A percentile compares a stretch with the other conserved stretches of the same genome.
phyloP scores from a whole-genome alignment of 192 early-diverging fungal genomes.

The Podila horticola region DNA sequence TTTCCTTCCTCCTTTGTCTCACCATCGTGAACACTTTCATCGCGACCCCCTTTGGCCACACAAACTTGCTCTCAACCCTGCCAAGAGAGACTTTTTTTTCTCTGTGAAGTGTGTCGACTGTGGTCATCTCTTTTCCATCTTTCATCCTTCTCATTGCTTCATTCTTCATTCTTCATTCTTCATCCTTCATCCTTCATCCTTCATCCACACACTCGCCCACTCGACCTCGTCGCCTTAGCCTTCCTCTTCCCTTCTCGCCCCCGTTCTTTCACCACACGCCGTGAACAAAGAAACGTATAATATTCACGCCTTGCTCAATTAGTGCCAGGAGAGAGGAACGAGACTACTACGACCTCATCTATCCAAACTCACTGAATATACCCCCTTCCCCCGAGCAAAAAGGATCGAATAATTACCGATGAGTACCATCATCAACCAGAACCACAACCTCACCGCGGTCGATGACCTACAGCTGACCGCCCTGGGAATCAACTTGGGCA shows the following conservation, averaged over 20 bases:
- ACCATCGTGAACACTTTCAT: too few relatives aligned
- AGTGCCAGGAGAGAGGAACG: too few relatives aligned
- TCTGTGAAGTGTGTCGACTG: not conserved
- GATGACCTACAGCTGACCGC: conserved; percentile 22
- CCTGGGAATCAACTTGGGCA: conserved; percentile 43
- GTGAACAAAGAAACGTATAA: not conserved
- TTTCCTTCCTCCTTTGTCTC: too few relatives aligned
- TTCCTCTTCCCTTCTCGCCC: conserved; percentile 9
- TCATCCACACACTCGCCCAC: conserved; percentile 3
- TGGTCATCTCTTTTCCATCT: not conserved
- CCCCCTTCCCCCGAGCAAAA: too few relatives aligned
- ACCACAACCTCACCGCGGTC: not conserved
- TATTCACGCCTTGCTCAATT: too few relatives aligned
- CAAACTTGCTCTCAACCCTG: too few relatives aligned
- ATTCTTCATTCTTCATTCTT: not conserved
- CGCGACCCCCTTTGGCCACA: too few relatives aligned
- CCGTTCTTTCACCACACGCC: not conserved
- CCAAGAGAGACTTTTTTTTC: not conserved
- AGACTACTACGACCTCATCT: too few relatives aligned
- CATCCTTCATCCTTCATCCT: not conserved
- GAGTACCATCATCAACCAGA: conserved; percentile 10
- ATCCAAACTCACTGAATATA: not conserved
- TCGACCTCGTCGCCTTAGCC: not conserved
- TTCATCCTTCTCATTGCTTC: conserved; percentile 2
- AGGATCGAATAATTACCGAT: not conserved